Conservation (phyloP, 768 basidiomycete species). For the Lentinula sp. region DNA sequence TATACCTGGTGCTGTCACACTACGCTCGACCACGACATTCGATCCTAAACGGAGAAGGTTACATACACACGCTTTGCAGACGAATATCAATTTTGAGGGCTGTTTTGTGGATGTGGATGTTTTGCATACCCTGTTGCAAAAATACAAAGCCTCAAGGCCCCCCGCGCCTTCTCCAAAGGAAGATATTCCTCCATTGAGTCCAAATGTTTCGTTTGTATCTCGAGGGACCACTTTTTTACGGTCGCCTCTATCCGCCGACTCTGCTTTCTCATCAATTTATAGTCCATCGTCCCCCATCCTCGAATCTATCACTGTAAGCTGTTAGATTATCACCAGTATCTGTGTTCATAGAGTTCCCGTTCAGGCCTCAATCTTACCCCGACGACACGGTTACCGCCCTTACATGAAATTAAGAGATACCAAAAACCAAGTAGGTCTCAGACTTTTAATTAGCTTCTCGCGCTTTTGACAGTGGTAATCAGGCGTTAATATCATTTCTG, state of each 20-base stretch:
- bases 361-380: constrained; percentile 43
- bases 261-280: constrained; percentile 8
- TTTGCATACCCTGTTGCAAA: constrained; percentile 1
- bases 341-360: constrained; percentile 3
- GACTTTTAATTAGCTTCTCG: neutral
- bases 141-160: neutral
- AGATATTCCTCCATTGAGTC: neutral
- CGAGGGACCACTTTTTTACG: constrained; percentile 2
- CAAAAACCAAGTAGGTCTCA: constrained; percentile 28
- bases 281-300: constrained; percentile 30
- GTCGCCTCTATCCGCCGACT: constrained; percentile 10
- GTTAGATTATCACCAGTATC: neutral
- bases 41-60: constrained; percentile 51
- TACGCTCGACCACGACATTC: constrained; percentile 46
- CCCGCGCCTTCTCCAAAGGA: neutral
- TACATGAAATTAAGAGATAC: constrained; percentile 32
- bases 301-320: constrained; percentile 36
- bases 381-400: constrained; percentile 32
- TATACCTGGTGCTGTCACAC: constrained; percentile 37
- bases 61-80: constrained; percentile 47
- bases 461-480: neutral
- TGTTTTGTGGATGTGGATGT: constrained; percentile 41
- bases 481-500: constrained; percentile 46
- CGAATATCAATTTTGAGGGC: constrained; percentile 38
- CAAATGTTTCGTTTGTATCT: neutral